A percentile compares a stretch with the other conserved stretches of the same genome.
Conservation (phyloP, 345 rosid species). For the Euphorbia tirucalli region DNA sequence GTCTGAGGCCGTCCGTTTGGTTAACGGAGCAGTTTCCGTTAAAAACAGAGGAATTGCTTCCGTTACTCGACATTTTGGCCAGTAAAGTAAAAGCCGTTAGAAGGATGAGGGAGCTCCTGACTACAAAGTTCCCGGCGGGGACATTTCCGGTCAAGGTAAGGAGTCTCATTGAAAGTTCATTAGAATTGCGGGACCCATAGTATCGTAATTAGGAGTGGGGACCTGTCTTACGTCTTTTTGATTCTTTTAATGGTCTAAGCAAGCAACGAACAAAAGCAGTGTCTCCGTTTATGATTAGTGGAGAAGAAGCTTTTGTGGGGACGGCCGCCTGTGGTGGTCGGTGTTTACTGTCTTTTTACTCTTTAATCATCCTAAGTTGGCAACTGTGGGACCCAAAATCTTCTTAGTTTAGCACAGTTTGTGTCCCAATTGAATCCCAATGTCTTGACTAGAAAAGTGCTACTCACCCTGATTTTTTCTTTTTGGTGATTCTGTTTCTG, state of each 20-base stretch:
- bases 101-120: constrained; percentile 83
- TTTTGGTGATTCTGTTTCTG: background rate
- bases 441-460: background rate
- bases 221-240: constrained; percentile 8
- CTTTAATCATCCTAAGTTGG: constrained; percentile 19
- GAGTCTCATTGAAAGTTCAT: too few species aligned
- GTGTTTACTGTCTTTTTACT: constrained; percentile 24
- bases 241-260: constrained; percentile 37
- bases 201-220: background rate
- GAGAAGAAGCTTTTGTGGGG: constrained; percentile 37
- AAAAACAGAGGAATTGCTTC: constrained; percentile 84
- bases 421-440: constrained; percentile 4
- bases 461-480: background rate
- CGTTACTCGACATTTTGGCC: constrained; percentile 89
- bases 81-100: constrained; percentile 92
- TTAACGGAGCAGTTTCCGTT: constrained; percentile 92
- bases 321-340: constrained; percentile 18
- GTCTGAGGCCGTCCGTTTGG: constrained; percentile 88
- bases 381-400: constrained; percentile 17
- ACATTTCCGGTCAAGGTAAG: constrained; percentile 96
- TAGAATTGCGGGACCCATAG: constrained; percentile 15
- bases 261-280: constrained; percentile 12
- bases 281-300: constrained; percentile 17
- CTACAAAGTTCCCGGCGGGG: constrained; percentile 94
- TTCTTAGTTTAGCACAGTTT: constrained; percentile 17